Percentiles rank a stretch among this genome's conserved stretches.
phyloP scores from a whole-genome alignment of 176 grass and related monocot species.

The Pharus latifolius region DNA sequence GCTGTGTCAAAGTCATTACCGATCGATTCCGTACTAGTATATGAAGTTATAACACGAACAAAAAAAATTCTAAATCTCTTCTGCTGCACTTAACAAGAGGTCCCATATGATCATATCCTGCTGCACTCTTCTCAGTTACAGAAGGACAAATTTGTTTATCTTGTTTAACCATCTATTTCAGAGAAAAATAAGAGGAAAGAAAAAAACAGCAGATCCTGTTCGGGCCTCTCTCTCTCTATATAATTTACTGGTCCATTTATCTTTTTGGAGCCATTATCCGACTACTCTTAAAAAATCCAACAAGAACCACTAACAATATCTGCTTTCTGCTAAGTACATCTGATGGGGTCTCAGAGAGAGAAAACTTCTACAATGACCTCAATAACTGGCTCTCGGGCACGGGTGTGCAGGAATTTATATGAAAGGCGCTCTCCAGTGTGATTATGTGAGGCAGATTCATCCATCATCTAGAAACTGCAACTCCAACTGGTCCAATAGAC shows the following conservation, averaged over 20 bases:
- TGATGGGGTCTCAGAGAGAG: too few relatives aligned
- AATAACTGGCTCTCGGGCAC: too few relatives aligned
- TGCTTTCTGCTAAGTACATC: neutral
- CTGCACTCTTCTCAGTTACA: neutral
- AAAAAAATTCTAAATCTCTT: too few relatives aligned
- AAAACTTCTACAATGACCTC: too few relatives aligned
- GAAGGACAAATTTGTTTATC: neutral
- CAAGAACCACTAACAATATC: neutral
- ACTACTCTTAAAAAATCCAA: neutral
- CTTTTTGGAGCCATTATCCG: neutral
- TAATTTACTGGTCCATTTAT: neutral
- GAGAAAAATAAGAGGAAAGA: too few relatives aligned
- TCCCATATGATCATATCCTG: neutral
- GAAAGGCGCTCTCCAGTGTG: too few relatives aligned
- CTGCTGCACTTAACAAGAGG: neutral
- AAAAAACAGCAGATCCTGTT: too few relatives aligned
- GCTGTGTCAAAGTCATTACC: conserved; percentile 14
- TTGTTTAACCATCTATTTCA: neutral
- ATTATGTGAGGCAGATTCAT: neutral
- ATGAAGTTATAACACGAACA: neutral
- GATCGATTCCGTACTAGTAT: neutral
- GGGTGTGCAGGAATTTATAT: too few relatives aligned
- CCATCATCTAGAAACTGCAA: neutral
- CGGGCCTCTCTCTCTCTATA: neutral
- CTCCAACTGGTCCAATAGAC: neutral